phyloP scores from a whole-genome alignment of 2,329 filamentous ascomycete species.

The Pseudogymnoascus pannorum region DNA sequence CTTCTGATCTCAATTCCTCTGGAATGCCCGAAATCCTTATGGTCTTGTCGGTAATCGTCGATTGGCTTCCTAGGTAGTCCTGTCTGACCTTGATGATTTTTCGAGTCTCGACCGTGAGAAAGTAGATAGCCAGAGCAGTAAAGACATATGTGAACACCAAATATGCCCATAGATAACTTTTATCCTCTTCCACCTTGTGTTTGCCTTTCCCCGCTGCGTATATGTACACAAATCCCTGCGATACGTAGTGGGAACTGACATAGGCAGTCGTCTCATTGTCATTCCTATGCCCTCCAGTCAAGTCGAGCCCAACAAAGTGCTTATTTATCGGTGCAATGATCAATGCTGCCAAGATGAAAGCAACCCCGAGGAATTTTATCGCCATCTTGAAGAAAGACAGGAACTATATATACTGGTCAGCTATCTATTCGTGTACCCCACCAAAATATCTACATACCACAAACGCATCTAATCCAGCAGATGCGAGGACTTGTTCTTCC shows the following conservation, averaged over 20 bases:
- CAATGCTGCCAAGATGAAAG: slow-evolving; percentile 72
- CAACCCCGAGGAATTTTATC: slow-evolving; percentile 69
- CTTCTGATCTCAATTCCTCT: slow-evolving; percentile 66
- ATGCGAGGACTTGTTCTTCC: slow-evolving; percentile 82
- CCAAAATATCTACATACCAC: slow-evolving; percentile 52
- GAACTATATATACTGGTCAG: slow-evolving; percentile 46
- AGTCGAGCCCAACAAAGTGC: slow-evolving; percentile 42
- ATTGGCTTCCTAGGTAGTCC: slow-evolving; percentile 85
- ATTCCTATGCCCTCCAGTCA: slow-evolving; percentile 2
- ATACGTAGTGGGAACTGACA: not conserved
- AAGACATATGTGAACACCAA: slow-evolving; percentile 94
- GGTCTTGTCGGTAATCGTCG: slow-evolving; percentile 91
- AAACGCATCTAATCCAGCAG: slow-evolving; percentile 89
- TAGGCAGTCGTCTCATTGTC: not conserved
- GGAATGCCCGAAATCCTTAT: slow-evolving; percentile 89
- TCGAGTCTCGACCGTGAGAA: slow-evolving; percentile 75
- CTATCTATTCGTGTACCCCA: not conserved
- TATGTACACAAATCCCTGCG: slow-evolving; percentile 14
- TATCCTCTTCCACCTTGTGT: slow-evolving; percentile 14
- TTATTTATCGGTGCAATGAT: slow-evolving; percentile 83
- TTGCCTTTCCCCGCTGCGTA: slow-evolving; percentile 10
- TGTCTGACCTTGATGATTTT: slow-evolving; percentile 81
- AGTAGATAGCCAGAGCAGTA: slow-evolving; percentile 70
- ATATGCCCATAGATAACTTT: slow-evolving; percentile 78
- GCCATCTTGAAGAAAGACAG: slow-evolving; percentile 95